Conservation (phyloP, 2,329 filamentous ascomycete genomes). For the Ceratocystis colombiana region DNA sequence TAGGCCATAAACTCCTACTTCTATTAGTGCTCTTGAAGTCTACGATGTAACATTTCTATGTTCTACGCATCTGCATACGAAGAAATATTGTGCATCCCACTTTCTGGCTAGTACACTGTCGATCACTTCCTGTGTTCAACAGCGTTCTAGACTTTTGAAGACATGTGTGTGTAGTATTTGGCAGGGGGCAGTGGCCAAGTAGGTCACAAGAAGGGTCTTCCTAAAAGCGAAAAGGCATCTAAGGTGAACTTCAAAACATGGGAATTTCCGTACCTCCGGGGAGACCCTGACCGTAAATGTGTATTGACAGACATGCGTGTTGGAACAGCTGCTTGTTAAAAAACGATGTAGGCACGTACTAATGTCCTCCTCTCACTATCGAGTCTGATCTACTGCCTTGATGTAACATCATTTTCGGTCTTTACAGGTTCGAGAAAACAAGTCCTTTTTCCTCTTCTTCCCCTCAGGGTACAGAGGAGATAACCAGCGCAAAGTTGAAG, state of each 20-base stretch:
- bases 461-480: neutral
- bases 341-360: too few relatives aligned
- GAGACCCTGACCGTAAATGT: neutral
- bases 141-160: slow-evolving; percentile 2
- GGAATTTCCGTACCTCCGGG: slow-evolving; percentile 7
- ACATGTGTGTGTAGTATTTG: neutral
- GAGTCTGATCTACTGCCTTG: neutral
- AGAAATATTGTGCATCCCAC: slow-evolving; percentile 15
- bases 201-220: neutral
- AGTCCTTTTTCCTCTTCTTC: neutral
- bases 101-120: neutral
- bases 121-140: neutral
- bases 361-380: neutral
- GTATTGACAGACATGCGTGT: neutral
- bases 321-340: too few relatives aligned
- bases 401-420: neutral
- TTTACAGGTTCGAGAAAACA: neutral
- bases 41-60: slow-evolving; percentile 10
- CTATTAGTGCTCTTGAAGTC: neutral
- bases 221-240: neutral
- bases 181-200: neutral
- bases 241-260: slow-evolving; percentile 4
- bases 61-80: slow-evolving; percentile 1
- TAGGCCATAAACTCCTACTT: neutral
- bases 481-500: neutral